A percentile compares a stretch with the other conserved stretches of the same genome.
Conservation (phyloP, 805 yeast genomes). For the Candida wancherniae region DNA sequence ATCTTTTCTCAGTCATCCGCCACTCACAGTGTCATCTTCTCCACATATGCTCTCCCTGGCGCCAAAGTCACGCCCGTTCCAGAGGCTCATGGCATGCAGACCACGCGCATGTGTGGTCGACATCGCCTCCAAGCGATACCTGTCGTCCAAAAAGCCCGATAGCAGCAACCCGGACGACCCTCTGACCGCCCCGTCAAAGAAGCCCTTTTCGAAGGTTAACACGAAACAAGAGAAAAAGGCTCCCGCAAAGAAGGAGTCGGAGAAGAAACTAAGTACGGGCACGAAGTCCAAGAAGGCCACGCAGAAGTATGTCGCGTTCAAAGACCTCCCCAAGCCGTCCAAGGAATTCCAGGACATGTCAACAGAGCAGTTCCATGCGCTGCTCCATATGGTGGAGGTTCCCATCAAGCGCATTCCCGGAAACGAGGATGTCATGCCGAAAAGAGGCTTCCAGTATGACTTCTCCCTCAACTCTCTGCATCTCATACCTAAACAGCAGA, state of each 20-base stretch:
- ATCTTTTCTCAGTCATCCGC: too few species aligned
- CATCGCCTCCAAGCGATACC: slow-evolving; percentile 8
- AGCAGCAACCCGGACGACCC: slow-evolving; percentile 7
- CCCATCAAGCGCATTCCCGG: slow-evolving; percentile 6
- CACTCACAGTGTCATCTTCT: too few species aligned
- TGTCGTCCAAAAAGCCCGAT: slow-evolving; percentile 16
- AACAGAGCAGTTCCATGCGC: slow-evolving; percentile 13
- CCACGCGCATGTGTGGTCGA: too few species aligned
- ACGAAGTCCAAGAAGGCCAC: slow-evolving; percentile 1
- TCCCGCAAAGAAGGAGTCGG: slow-evolving; percentile 5
- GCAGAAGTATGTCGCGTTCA: slow-evolving; percentile 23
- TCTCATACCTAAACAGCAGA: slow-evolving; percentile 1
- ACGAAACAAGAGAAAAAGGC: slow-evolving; percentile 2
- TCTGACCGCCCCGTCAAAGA: slow-evolving; percentile 5
- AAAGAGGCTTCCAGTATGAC: slow-evolving; percentile 7
- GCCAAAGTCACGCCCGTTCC: too few species aligned
- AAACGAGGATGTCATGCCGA: slow-evolving; percentile 5
- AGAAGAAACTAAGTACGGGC: background rate
- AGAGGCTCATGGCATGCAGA: too few species aligned
- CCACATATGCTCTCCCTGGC: too few species aligned
- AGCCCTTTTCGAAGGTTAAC: slow-evolving; percentile 6
- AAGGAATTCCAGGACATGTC: slow-evolving; percentile 13
- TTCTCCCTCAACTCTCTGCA: slow-evolving; percentile 8
- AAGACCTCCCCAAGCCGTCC: slow-evolving; percentile 31
- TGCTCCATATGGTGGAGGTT: slow-evolving; percentile 9